These are phyloP conservation scores for Apiospora aurea DNA, from an alignment of 2,329 filamentous ascomycete genomes.

Conservation along the genomic window DNA sequence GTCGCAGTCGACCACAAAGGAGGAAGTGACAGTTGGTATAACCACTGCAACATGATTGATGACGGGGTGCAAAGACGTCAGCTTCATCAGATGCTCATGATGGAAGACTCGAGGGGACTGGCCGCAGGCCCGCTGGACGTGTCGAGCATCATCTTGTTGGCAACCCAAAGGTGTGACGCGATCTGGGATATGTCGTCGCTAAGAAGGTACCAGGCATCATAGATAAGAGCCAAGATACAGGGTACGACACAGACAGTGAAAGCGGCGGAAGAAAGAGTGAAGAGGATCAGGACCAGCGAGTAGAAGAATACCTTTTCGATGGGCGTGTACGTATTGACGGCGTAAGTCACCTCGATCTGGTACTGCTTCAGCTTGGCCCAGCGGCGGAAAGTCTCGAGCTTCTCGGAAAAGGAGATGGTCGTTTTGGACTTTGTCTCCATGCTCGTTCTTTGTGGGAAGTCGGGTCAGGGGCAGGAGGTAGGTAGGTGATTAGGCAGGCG, in stretches of 20 bases:
- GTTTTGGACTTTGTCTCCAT: neutral
- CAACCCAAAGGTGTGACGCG: neutral
- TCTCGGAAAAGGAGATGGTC: constrained; percentile 29
- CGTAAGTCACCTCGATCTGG: constrained; percentile 83
- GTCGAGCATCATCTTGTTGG: neutral
- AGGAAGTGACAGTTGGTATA: neutral
- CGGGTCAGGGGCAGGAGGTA: neutral
- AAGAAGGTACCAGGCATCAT: neutral
- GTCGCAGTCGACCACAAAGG: no score
- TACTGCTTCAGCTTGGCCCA: constrained; percentile 81
- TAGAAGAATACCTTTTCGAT: constrained; percentile 83
- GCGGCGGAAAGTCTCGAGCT: constrained; percentile 55
- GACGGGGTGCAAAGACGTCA: neutral
- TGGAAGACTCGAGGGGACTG: neutral
- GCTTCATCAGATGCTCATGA: neutral
- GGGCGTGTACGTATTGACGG: constrained; percentile 80
- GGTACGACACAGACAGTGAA: constrained; percentile 62
- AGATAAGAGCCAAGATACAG: neutral
- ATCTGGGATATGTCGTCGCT: neutral
- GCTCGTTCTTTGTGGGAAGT: neutral
- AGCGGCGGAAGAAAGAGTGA: constrained; percentile 72
- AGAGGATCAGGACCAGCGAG: constrained; percentile 73
- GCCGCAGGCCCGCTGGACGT: neutral
- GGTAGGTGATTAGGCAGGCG: neutral
- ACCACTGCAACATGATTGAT: neutral